These are phyloP conservation scores for Piromyces finnis DNA, from an alignment of 192 early-diverging fungal genomes.

Conservation along the genomic window DNA sequence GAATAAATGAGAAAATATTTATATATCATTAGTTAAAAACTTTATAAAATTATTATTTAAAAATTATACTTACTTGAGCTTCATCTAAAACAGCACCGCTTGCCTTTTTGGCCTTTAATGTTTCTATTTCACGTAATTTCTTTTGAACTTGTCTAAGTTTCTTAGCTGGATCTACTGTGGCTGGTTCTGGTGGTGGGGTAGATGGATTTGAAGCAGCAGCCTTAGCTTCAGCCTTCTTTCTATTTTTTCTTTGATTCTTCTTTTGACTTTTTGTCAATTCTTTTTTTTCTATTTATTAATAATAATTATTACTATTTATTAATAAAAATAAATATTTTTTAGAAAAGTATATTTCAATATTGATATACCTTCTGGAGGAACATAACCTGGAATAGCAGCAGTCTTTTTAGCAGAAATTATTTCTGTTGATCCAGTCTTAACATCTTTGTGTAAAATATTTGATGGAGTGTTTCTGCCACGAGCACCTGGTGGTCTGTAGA, in stretches of 20 bases:
- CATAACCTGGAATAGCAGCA: not conserved
- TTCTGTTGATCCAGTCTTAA: not conserved
- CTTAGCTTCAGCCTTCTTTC: not conserved
- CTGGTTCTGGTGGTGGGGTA: not conserved
- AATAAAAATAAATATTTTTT: no score
- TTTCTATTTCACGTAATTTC: not conserved
- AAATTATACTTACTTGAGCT: not conserved
- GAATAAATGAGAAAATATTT: no score
- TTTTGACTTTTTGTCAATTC: not conserved
- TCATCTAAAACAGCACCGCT: not conserved
- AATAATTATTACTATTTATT: no score
- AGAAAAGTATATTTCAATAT: no score
- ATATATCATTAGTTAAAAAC: no score
- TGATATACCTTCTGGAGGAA: not conserved
- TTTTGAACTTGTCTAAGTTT: not conserved
- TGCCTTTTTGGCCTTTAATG: not conserved
- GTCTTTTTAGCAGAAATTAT: not conserved
- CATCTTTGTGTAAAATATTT: not conserved
- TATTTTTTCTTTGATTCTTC: not conserved
- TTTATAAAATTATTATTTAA: not conserved
- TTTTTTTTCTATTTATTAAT: not conserved
- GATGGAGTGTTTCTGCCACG: conserved; percentile 7
- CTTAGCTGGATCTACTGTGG: not conserved
- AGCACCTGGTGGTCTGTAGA: conserved; percentile 26
- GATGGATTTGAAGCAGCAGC: not conserved